phyloP scores from a whole-genome alignment of 208 protist genomes.

The Crithidia thermophila region DNA sequence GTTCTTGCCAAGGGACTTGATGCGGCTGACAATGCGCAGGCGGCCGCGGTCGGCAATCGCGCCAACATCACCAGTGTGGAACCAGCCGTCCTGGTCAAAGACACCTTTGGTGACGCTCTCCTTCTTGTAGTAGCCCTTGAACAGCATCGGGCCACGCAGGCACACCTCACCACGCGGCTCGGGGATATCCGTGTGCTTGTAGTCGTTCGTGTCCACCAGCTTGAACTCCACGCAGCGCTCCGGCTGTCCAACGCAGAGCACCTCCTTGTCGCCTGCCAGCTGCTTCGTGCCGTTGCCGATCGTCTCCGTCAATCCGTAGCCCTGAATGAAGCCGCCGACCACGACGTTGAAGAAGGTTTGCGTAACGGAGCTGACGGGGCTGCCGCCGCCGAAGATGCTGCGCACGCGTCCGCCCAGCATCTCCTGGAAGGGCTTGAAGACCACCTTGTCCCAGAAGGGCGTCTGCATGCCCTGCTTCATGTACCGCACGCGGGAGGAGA shows the following conservation, averaged over 20 bases:
- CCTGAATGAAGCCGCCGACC: conserved; percentile 73
- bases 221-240: conserved; percentile 79
- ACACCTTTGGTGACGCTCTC: conserved; percentile 68
- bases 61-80: conserved; percentile 92
- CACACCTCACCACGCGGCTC: conserved; percentile 86
- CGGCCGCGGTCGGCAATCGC: conserved; percentile 38
- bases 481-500: conserved; percentile 51
- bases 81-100: conserved; percentile 77
- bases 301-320: conserved; percentile 93
- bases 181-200: conserved; percentile 81
- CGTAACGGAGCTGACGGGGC: conserved; percentile 61
- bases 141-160: conserved; percentile 69
- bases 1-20: conserved; percentile 90
- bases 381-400: conserved; percentile 72
- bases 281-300: conserved; percentile 71
- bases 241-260: conserved; percentile 58
- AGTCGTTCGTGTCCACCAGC: conserved; percentile 90
- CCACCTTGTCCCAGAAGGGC: conserved; percentile 80
- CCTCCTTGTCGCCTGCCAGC: conserved; percentile 53
- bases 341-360: conserved; percentile 87
- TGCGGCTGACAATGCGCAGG: conserved; percentile 71
- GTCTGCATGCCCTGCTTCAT: conserved; percentile 72
- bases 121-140: conserved; percentile 93
- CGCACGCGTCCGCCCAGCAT: conserved; percentile 72
- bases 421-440: conserved; percentile 70